A percentile compares a stretch with the other conserved stretches of the same genome.
Conservation (phyloP, 148 eudicot genomes). For the Dianthus caryophyllus region DNA sequence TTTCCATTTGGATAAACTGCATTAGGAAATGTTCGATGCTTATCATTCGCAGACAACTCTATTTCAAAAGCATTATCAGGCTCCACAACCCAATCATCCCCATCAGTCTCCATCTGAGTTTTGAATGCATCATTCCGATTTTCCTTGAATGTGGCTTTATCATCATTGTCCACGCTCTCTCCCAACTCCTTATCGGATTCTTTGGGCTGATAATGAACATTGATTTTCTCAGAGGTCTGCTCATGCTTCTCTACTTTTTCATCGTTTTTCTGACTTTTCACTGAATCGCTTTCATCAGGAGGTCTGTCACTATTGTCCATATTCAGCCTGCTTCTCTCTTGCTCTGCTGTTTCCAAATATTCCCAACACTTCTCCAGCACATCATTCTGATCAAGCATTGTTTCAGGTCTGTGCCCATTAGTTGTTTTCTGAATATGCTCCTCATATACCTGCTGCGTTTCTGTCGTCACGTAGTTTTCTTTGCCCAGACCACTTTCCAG, state of each 20-base stretch:
- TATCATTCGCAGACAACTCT: conserved; percentile 18
- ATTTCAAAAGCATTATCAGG: conserved; percentile 17
- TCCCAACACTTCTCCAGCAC: conserved; percentile 19
- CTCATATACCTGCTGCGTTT: conserved; percentile 13
- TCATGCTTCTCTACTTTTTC: conserved; percentile 14
- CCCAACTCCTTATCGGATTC: conserved; percentile 26
- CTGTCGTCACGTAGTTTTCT: conserved; percentile 10
- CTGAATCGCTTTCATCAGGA: conserved; percentile 5
- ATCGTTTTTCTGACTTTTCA: conserved; percentile 1
- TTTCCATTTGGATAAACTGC: conserved; percentile 22
- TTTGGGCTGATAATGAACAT: conserved; percentile 4
- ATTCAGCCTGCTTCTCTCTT: conserved; percentile 20
- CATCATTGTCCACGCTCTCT: conserved; percentile 16
- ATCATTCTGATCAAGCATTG: conserved; percentile 6
- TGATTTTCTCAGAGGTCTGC: conserved; percentile 15
- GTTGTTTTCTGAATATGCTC: conserved; percentile 9
- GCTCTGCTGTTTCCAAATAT: conserved; percentile 21
- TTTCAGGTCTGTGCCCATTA: conserved; percentile 12
- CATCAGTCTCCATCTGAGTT: conserved; percentile 8
- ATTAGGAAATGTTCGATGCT: conserved; percentile 28
- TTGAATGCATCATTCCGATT: conserved; percentile 11
- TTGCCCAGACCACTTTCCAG: conserved; percentile 20
- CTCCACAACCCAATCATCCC: conserved; percentile 23
- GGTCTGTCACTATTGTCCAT: conserved; percentile 11
- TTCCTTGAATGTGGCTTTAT: conserved; percentile 14